Percentiles rank a stretch among this genome's conserved stretches.
Evolutionary conservation across 2,329 filamentous ascomycete species (phyloP).

Genomic region (Pestalotiopsis sp.): DNA sequence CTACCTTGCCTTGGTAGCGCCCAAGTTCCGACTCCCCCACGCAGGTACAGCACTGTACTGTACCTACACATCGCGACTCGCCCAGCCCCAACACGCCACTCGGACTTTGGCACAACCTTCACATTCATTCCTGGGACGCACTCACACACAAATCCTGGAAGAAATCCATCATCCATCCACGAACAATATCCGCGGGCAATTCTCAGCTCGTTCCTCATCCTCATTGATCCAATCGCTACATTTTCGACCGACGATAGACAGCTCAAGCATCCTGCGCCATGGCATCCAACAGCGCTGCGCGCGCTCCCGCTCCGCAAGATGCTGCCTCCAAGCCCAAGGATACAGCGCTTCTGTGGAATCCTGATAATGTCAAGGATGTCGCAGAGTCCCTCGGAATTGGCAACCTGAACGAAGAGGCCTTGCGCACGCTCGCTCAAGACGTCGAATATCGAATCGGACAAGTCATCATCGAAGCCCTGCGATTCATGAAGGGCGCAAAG

Average conservation of each 20-base stretch:
- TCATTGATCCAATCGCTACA: neutral
- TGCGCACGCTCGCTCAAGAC: slow-evolving; percentile 86
- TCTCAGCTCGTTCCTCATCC: too few species aligned
- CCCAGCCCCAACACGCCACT: too few species aligned
- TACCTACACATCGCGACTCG: neutral
- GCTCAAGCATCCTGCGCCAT: slow-evolving; percentile 19
- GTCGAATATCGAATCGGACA: slow-evolving; percentile 95
- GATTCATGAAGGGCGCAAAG: slow-evolving; percentile 92
- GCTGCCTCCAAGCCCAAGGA: slow-evolving; percentile 26
- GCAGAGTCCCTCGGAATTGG: slow-evolving; percentile 93
- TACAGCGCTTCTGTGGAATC: slow-evolving; percentile 77
- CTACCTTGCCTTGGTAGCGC: neutral
- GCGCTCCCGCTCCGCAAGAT: slow-evolving; percentile 25
- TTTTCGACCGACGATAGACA: neutral
- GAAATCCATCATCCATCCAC: too few species aligned
- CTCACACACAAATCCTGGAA: too few species aligned
- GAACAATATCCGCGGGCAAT: too few species aligned
- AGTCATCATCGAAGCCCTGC: slow-evolving; percentile 90
- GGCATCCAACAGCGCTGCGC: slow-evolving; percentile 26
- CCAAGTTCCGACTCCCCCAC: neutral
- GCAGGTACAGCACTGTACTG: neutral
- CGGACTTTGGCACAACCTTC: too few species aligned
- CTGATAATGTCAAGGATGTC: slow-evolving; percentile 93
- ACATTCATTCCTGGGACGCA: too few species aligned
- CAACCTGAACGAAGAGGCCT: slow-evolving; percentile 80